Conservation (phyloP, 164 flowering plant genomes). For the Umbilicus rupestris region DNA sequence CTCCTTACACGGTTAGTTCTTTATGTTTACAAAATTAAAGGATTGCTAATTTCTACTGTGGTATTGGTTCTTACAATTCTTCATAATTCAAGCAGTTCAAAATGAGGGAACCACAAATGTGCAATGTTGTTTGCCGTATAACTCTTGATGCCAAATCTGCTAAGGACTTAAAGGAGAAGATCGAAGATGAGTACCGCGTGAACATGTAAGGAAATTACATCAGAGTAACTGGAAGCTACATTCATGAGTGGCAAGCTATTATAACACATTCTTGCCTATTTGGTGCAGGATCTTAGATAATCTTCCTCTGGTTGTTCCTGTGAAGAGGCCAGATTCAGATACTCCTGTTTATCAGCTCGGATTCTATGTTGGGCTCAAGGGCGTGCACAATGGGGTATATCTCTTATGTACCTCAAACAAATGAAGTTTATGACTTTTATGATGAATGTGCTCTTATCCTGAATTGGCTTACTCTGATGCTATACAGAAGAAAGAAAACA, state of each 20-base stretch:
- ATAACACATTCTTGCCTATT: neutral
- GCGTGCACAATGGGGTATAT: constrained; percentile 3
- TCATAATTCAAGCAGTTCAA: neutral
- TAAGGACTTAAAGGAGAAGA: constrained; percentile 9
- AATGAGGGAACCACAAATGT: constrained; percentile 9
- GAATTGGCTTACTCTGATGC: neutral
- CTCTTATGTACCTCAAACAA: neutral
- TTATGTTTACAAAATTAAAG: neutral
- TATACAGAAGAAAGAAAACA: constrained; percentile 7
- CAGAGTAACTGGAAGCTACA: neutral
- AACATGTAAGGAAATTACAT: constrained; percentile 4
- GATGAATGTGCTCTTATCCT: neutral
- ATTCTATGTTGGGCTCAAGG: constrained; percentile 10
- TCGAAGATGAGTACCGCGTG: constrained; percentile 9
- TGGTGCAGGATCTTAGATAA: constrained; percentile 10
- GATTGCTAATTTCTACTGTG: neutral
- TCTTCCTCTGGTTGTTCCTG: constrained; percentile 11
- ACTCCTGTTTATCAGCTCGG: constrained; percentile 10
- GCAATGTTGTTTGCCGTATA: constrained; percentile 6
- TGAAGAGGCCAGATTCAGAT: constrained; percentile 6
- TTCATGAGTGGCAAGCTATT: neutral
- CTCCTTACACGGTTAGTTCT: constrained; percentile 7
- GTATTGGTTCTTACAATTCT: neutral
- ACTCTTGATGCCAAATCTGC: constrained; percentile 8
- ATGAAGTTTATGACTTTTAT: neutral